These are phyloP conservation scores for Beauveria varroae DNA, from an alignment of 2,329 filamentous ascomycete genomes.

Conservation along the genomic window DNA sequence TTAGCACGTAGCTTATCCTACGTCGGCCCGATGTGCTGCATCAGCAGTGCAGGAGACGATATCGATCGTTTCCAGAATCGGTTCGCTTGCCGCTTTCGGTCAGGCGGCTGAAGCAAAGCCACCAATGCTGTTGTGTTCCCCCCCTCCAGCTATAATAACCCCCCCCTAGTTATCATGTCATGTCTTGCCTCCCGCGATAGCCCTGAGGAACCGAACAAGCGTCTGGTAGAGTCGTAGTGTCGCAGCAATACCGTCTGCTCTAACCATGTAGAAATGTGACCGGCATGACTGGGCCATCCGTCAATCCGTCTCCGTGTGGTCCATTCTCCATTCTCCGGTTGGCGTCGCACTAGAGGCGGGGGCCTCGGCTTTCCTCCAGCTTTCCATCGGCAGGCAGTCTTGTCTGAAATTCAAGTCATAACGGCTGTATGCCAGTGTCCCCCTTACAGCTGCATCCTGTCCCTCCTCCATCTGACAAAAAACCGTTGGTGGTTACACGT, in stretches of 20 bases:
- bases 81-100: no score
- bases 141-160: no score
- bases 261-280: neutral
- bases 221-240: neutral
- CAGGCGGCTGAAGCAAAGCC: no score
- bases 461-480: neutral
- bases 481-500: neutral
- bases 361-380: slow-evolving; percentile 1
- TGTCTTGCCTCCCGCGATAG: neutral
- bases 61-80: no score
- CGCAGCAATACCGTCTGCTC: no score
- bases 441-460: neutral
- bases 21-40: no score
- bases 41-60: no score
- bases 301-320: neutral
- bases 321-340: neutral
- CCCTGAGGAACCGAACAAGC: neutral
- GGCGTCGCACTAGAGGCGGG: slow-evolving; percentile 3
- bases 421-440: neutral
- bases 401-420: neutral
- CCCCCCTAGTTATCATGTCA: no score
- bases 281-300: neutral
- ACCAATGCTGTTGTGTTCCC: no score
- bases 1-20: no score
- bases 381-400: neutral